Base-by-base conservation (phyloP, 2,329 filamentous ascomycete genomes). In the Coniosporium tulheliwenetii region DNA sequence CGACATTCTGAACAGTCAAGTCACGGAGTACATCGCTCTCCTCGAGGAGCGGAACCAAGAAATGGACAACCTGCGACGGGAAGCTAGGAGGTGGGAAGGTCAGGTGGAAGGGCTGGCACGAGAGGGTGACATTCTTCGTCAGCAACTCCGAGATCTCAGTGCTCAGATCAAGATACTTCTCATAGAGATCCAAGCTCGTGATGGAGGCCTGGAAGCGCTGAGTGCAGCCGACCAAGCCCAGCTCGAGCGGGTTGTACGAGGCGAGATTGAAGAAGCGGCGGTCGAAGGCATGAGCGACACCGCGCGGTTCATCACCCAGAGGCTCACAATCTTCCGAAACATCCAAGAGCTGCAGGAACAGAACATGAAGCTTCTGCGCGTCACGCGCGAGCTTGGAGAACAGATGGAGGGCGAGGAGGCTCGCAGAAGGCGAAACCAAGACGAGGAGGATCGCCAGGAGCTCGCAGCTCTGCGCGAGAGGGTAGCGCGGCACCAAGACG, bases 371-470 rank as follows among this genome's bases (percentile, higher is more conserved):
- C 71, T 95, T 14, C 69, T 95, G 16, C 78, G 80, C 39, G 78
- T 93, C 49, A 83, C 86, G 4, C 78, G 89, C 33, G 77, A 93
- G 48, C 69, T 98, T 10, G 86, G 85, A 8, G 82, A 89, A 45
- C 77, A 84, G 58, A 85, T 95, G 70, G 91, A 96, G 62, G 87
- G 83, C 39, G 84, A 89, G 50, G 87, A 95, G 56, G 85, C 86
- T 1, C 68, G 81, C 36, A 67, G 67, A 39, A 71, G 73, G 50
- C 61, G 72, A 41, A 62, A 66, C 30, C 65, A 73, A 41, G 65
- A 69, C 29, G 66, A 70, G 41, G 65, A 70, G 42, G 70, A 75
- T 37, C 61, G 78, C 43, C 74, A 83, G 45, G 79, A 87, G 55
- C 71, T 91, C n/a, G 75, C 81, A 49, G 73, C 71, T 37, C 65